Base-by-base conservation (phyloP, 148 eudicot species). In the Nepenthes gracilis region DNA sequence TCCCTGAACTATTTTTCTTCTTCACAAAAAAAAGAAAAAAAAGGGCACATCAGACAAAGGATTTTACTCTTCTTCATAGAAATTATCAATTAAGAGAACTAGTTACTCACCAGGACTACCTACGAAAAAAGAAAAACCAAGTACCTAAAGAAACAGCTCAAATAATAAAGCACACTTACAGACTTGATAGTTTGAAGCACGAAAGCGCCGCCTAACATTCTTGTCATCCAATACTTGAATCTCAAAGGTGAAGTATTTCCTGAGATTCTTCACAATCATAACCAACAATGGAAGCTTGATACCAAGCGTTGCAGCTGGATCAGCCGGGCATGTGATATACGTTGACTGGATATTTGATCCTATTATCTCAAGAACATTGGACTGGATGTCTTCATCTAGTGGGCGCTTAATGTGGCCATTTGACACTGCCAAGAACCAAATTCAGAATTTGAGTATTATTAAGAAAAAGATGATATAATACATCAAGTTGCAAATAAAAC, bases 111-210 rank as follows among this genome's bases (percentile, higher is more conserved):
- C 45, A 40, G 8, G 8, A 40, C 45, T 40, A 3, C 6, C 45
- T 40, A 40, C 4, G 8, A 3, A 40, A 3, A 4, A 40, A 4
- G 8, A 40, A 40, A 40, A 40, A 40, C 45, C 45, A 40, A 40
- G 45, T 40, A 40, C 6, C 45, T 3, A 40, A 4, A 40, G 0
- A 40, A 23, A 40, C 8, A 8, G 45, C 45, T 0, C 45, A 40
- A 40, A 40, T 40, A 40, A 54, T 54, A 5, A 6, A 85, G 69
- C 65, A 82, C 70, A 93, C 96, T 93, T 93, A 93, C 97, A 83
- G 80, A 92, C 99, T 89, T 93, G 99, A 85, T 72, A 94, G 74
- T 89, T 94, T 74, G 99, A 94, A 81, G 99, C 88, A 52, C 99
- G 99, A 64, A 94, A 94, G 55, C 99, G 88, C 55, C 99, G 83